phyloP scores from a whole-genome alignment of 2,329 filamentous ascomycete species.

The Arthrobotrys sinensis region DNA sequence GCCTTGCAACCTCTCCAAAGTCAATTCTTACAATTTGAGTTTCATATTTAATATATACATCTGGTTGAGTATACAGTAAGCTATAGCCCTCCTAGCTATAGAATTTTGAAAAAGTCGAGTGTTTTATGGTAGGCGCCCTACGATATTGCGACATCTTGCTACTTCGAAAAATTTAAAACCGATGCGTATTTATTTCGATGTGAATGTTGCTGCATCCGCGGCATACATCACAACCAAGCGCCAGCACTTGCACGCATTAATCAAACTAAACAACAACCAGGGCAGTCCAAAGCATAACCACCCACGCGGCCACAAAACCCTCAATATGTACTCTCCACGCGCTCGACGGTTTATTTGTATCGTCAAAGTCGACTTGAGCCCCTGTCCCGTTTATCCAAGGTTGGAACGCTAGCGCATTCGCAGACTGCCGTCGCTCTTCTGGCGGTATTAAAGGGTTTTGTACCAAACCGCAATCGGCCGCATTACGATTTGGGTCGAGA shows the following conservation, averaged over 20 bases:
- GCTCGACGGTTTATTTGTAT: neutral
- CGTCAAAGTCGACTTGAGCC: slow-evolving; percentile 25
- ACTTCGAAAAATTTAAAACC: no score
- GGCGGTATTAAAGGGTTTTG: slow-evolving; percentile 72
- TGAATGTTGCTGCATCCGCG: no score
- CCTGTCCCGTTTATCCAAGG: slow-evolving; percentile 49
- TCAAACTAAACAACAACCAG: neutral
- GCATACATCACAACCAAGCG: neutral
- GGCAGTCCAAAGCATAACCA: neutral
- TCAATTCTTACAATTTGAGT: no score
- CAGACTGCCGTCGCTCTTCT: slow-evolving; percentile 62
- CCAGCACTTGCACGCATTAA: slow-evolving; percentile 1
- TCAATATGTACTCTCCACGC: neutral
- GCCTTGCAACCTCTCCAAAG: no score
- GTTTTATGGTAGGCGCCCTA: no score
- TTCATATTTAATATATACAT: no score
- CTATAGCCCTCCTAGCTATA: no score
- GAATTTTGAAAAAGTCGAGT: no score
- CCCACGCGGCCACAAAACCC: neutral
- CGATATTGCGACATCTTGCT: no score
- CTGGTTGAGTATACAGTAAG: no score
- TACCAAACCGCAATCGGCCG: slow-evolving; percentile 71
- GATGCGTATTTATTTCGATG: no score
- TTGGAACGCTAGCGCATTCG: slow-evolving; percentile 29
- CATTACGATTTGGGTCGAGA: slow-evolving; percentile 70